Evolutionary conservation across 805 yeast genomes (phyloP).

Genomic region (Ogataea salicorniae): DNA sequence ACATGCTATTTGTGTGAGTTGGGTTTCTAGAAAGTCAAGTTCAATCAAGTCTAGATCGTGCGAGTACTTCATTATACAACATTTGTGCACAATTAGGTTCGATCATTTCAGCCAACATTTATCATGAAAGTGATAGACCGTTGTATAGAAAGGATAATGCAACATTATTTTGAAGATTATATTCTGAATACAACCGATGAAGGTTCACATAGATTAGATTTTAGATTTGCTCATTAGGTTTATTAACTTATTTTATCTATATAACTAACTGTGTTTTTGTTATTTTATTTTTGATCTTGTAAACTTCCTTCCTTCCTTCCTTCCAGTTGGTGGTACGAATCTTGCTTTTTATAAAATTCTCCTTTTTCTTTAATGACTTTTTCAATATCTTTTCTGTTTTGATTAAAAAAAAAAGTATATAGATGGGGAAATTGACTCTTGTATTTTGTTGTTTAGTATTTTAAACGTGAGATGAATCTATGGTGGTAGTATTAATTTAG

Average conservation of each 20-base stretch:
- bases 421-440: too few relatives aligned
- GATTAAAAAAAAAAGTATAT: too few relatives aligned
- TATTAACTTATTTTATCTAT: too few relatives aligned
- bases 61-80: conserved; percentile 60
- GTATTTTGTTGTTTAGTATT: too few relatives aligned
- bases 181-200: conserved; percentile 41
- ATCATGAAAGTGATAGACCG: conserved; percentile 54
- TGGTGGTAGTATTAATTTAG: too few relatives aligned
- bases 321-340: too few relatives aligned
- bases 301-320: not conserved
- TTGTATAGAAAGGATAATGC: conserved; percentile 53
- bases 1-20: conserved; percentile 50
- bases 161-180: conserved; percentile 34
- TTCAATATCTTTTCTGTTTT: too few relatives aligned
- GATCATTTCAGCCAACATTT: conserved; percentile 52
- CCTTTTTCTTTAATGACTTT: too few relatives aligned
- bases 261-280: not conserved
- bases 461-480: too few relatives aligned
- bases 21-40: conserved; percentile 60
- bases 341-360: too few relatives aligned
- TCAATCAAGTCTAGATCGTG: conserved; percentile 60
- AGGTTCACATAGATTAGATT: conserved; percentile 57
- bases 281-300: not conserved
- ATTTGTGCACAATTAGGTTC: conserved; percentile 57
- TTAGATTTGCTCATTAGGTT: conserved; percentile 24